phyloP scores from a whole-genome alignment of 257 asterid species.

The Cruciata laevipes region DNA sequence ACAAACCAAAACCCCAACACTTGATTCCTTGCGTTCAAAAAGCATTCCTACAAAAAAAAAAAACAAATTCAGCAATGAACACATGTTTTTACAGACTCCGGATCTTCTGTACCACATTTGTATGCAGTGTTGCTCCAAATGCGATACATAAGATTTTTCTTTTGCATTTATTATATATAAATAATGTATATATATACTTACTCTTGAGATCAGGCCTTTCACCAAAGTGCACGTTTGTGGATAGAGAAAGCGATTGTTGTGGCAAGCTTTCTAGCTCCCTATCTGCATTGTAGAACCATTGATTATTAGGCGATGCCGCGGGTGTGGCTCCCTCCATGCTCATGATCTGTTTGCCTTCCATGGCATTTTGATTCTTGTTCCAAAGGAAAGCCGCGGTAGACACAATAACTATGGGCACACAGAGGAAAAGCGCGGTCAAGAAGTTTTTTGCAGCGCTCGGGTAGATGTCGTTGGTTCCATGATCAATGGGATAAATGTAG shows the following conservation, averaged over 20 bases:
- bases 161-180: too few species aligned
- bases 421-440: constrained; percentile 41
- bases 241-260: constrained; percentile 36
- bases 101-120: not conserved
- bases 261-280: constrained; percentile 82
- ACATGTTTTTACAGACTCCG: too few species aligned
- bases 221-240: constrained; percentile 63
- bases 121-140: too few species aligned
- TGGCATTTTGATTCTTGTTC: constrained; percentile 40
- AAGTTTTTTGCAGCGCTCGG: constrained; percentile 27
- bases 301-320: constrained; percentile 33
- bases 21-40: constrained; percentile 53
- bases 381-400: constrained; percentile 40
- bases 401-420: constrained; percentile 35
- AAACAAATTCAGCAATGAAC: not conserved
- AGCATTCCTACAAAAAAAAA: constrained; percentile 35
- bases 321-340: constrained; percentile 59
- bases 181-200: too few species aligned
- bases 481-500: constrained; percentile 61
- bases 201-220: constrained; percentile 76
- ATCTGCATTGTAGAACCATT: constrained; percentile 48
- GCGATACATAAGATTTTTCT: not conserved
- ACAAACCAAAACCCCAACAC: constrained; percentile 70
- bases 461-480: constrained; percentile 40
- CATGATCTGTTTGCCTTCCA: constrained; percentile 46